phyloP scores from a whole-genome alignment of 2,329 filamentous ascomycete genomes.

The Tolypocladium ovalisporum region DNA sequence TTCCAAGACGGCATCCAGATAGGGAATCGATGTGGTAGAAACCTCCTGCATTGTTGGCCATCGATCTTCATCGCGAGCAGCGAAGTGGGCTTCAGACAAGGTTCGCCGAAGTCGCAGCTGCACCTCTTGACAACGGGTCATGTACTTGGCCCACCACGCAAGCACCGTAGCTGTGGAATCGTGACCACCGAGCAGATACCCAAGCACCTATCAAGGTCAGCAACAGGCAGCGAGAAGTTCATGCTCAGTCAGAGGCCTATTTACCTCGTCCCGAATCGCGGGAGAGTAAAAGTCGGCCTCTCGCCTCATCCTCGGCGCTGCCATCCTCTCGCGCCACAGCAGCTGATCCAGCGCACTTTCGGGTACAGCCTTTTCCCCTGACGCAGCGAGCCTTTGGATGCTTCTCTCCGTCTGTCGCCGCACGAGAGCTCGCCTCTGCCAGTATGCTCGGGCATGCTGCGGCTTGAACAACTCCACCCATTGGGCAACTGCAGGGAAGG shows the following conservation, averaged over 20 bases:
- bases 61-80: conserved; percentile 11
- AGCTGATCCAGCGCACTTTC: conserved; percentile 21
- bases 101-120: conserved; percentile 15
- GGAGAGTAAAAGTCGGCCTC: conserved; percentile 18
- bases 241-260: not conserved
- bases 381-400: conserved; percentile 7
- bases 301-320: conserved; percentile 18
- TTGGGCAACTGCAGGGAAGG: conserved; percentile 10
- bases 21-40: conserved; percentile 14
- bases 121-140: conserved; percentile 10
- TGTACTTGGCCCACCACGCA: conserved; percentile 19
- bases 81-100: conserved; percentile 10
- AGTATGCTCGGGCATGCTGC: conserved; percentile 13
- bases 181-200: conserved; percentile 18
- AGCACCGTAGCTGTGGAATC: conserved; percentile 16
- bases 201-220: conserved; percentile 11
- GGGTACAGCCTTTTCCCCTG: conserved; percentile 2
- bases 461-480: conserved; percentile 12
- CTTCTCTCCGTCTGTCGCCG: conserved; percentile 10
- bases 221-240: not conserved
- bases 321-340: conserved; percentile 19
- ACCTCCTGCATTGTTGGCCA: conserved; percentile 20
- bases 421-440: conserved; percentile 11
- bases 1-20: conserved; percentile 26
- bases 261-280: conserved; percentile 23